A percentile compares a stretch with the other conserved stretches of the same genome.
These are phyloP conservation scores for Lathyrus aphaca DNA, from an alignment of 306 rosid genomes.

Conservation along the genomic window DNA sequence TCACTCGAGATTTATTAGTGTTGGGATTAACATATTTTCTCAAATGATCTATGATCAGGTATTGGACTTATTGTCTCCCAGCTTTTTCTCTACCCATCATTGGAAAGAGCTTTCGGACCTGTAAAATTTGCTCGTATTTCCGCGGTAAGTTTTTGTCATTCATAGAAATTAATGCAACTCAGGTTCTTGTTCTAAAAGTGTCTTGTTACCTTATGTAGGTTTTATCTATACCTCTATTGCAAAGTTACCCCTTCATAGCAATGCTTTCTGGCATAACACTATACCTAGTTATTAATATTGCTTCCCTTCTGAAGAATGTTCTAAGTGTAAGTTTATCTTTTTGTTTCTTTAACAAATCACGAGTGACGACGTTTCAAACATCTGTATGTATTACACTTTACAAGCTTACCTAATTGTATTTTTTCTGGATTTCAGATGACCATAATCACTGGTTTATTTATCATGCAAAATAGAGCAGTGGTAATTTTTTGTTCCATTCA, in stretches of 20 bases:
- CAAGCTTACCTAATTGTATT: neutral
- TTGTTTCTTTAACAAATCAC: neutral
- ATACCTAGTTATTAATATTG: slow-evolving; percentile 44
- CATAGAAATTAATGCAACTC: neutral
- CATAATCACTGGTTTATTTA: slow-evolving; percentile 56
- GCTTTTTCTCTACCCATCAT: slow-evolving; percentile 51
- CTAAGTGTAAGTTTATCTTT: slow-evolving; percentile 54
- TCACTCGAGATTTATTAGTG: neutral
- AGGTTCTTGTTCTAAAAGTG: neutral
- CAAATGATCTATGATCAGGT: slow-evolving; percentile 47
- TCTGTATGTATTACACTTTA: neutral
- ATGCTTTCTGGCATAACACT: slow-evolving; percentile 54
- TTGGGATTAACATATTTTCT: neutral
- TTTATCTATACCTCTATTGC: slow-evolving; percentile 66
- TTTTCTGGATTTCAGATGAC: slow-evolving; percentile 43
- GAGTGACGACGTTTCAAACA: neutral
- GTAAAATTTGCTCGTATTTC: slow-evolving; percentile 41
- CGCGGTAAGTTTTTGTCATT: slow-evolving; percentile 42
- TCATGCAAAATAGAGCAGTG: slow-evolving; percentile 78
- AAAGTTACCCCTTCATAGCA: slow-evolving; percentile 64
- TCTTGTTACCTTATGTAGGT: slow-evolving; percentile 45
- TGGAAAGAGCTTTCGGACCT: slow-evolving; percentile 56
- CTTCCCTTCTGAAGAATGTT: slow-evolving; percentile 55
- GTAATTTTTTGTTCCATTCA: slow-evolving; percentile 42
- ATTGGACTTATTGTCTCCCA: slow-evolving; percentile 60